Base-by-base conservation (phyloP, 225 moss, liverwort and hornwort species). In the Antitrichia curtipendula region DNA sequence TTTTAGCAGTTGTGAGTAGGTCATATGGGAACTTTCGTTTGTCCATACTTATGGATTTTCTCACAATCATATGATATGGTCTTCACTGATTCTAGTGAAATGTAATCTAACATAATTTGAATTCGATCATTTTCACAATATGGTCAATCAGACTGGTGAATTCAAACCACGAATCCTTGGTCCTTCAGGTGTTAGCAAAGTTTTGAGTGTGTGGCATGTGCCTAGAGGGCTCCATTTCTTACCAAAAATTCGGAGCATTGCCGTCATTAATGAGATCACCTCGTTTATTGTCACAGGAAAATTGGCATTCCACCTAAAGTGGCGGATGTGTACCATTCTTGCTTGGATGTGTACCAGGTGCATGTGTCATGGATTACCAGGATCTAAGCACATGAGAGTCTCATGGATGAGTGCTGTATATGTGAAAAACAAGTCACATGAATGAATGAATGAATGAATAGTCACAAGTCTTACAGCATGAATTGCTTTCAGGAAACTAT, bases 361-460 rank as follows among this genome's bases (percentile, higher is more conserved):
- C 88, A 86, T 75, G 64, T 93, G 68, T 91, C 91, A 73, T 58
- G 58, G 41, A 79, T 88, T 91, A 83, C 80, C 88, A 85, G 92
- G 92, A 57, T 73, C 85, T 41, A 88, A 87, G 49, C 88, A 84
- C 28, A 91, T 91, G 87, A 89, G 88, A 83, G 90, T 92, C 21
- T 90, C 91, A 27, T 93, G 90, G 92, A 87, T 93, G 84, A 88
- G 70, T 53, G 77, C 65, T 38, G 52, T 63, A 52, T 75, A 80
- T 61, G n/a, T n/a, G n/a, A n/a, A n/a, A n/a, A n/a, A n/a, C n/a
- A n/a, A n/a, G n/a, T n/a, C n/a, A n/a, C n/a, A n/a, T n/a, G n/a
- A n/a, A n/a, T n/a, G n/a, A n/a, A n/a, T n/a, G n/a, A n/a, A n/a
- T n/a, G n/a, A n/a, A n/a, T n/a, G n/a, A n/a, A n/a, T n/a, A n/a